Conservation (phyloP, 2,329 filamentous ascomycete genomes). For the Penicillium palitans region DNA sequence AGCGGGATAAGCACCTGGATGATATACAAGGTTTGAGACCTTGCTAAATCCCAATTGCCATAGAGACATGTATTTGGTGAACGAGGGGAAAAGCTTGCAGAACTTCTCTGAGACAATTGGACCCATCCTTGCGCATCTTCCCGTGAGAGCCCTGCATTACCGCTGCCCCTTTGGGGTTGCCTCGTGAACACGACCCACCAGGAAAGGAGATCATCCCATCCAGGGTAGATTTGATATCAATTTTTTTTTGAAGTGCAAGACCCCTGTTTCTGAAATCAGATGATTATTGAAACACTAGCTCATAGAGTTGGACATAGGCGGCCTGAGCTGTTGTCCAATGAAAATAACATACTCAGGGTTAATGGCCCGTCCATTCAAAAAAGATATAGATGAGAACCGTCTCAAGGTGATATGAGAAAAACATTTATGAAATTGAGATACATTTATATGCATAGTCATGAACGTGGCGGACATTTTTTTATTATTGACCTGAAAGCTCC, state of each 20-base stretch:
- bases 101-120: slow-evolving; percentile 5
- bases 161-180: slow-evolving; percentile 8
- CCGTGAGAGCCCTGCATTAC: slow-evolving; percentile 1
- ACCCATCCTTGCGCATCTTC: slow-evolving; percentile 5
- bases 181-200: slow-evolving; percentile 3
- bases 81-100: neutral
- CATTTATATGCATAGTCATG: neutral
- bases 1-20: neutral
- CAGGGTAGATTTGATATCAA: neutral
- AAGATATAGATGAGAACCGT: neutral
- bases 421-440: neutral
- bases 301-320: neutral
- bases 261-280: neutral
- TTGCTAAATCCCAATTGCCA: neutral
- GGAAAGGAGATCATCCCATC: neutral
- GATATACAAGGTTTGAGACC: slow-evolving; percentile 1
- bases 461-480: neutral
- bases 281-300: neutral
- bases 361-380: neutral
- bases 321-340: neutral
- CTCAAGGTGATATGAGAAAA: neutral
- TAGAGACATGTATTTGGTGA: neutral
- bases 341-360: neutral
- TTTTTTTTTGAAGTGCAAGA: neutral
- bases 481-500: slow-evolving; percentile 5